Base-by-base conservation (phyloP, 768 basidiomycete species). In the Lactarius vividus region DNA sequence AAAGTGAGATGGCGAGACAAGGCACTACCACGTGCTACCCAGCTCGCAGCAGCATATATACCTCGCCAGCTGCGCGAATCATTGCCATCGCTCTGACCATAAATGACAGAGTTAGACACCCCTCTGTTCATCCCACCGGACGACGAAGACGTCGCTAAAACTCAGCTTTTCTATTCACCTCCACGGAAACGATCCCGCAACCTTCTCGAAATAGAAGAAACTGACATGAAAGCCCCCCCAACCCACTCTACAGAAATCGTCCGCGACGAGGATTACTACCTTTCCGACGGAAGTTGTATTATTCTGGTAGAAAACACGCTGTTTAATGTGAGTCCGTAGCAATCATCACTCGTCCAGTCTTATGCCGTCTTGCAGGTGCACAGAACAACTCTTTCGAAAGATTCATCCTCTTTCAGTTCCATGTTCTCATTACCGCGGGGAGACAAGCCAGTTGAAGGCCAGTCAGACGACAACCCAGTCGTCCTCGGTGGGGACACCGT, bases 401-500 rank as follows among this genome's bases (percentile, higher is more conserved):
- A 90, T 70, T 79, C 81, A 3, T 88, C 88, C 18, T 84, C 83
- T 42, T 92, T 92, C 71, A 73, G 79, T 29, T 76, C 83, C 4
- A 83, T 91, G 81, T 91, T 92, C 72, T 79, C 82, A 5, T 76
- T 92, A 28, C 89, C 90, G 4, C 84, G 85, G 72, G 87, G 84
- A 2, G 75, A 78, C 46, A 73, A 74, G 10, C 71, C 75, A 16
- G 75, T 71, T 1, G 89, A 92, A 71, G 91, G 91, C 4, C 74
- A 72, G 18, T 85, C 83, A 10, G 90, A 92, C 71, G 81, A 82
- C 29, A 82, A 84, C 64, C 89, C 91, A 1, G 83, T 92, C 40
- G 67, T 84, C 35, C 79, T 92, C 37, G 74, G 75, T 2, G 89
- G 89, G 0, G 88, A 91, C 66, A 84, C 83, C 0, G 80, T 82